A percentile compares a stretch with the other conserved stretches of the same genome.
Evolutionary conservation across 2,329 filamentous ascomycete genomes (phyloP).

Genomic region (Fusarium sp.): DNA sequence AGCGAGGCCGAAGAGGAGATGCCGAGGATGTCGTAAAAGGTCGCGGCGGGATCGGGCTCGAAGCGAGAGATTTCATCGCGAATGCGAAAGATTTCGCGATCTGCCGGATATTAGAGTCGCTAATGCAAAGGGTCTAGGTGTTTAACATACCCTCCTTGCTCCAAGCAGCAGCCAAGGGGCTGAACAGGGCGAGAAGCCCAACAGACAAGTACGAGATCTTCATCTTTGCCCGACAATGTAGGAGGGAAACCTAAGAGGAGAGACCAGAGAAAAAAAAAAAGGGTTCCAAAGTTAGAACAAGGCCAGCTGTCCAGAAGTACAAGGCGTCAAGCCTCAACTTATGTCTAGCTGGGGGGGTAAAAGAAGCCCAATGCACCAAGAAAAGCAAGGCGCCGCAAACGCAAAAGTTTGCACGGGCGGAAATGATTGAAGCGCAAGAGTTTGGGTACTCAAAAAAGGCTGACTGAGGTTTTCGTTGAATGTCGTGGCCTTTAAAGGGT

Average conservation of each 20-base stretch:
- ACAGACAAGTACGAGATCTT: conserved; percentile 75
- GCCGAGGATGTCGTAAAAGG: conserved; percentile 95
- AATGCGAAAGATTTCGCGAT: conserved; percentile 97
- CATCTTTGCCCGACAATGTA: conserved; percentile 65
- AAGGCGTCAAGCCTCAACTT: neutral
- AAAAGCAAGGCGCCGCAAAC: conserved; percentile 27
- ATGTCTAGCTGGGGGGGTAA: neutral
- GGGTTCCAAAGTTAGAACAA: conserved; percentile 29
- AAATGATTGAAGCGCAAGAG: neutral
- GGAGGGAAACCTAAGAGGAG: conserved; percentile 1
- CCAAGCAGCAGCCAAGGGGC: conserved; percentile 79
- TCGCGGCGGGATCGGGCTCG: conserved; percentile 79
- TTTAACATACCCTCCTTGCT: conserved; percentile 79
- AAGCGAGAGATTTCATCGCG: conserved; percentile 87
- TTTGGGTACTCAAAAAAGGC: neutral
- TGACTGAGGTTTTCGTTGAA: neutral
- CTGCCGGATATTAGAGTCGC: conserved; percentile 58
- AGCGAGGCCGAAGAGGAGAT: conserved; percentile 78
- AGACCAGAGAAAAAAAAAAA: neutral
- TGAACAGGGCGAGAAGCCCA: conserved; percentile 76
- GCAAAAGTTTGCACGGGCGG: neutral
- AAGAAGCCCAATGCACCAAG: conserved; percentile 14
- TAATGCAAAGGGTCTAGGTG: neutral
- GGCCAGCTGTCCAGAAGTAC: conserved; percentile 36
- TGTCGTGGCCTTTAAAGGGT: conserved; percentile 9